phyloP scores from a whole-genome alignment of 192 early-diverging fungal genomes.

The Coemansia interrupta region DNA sequence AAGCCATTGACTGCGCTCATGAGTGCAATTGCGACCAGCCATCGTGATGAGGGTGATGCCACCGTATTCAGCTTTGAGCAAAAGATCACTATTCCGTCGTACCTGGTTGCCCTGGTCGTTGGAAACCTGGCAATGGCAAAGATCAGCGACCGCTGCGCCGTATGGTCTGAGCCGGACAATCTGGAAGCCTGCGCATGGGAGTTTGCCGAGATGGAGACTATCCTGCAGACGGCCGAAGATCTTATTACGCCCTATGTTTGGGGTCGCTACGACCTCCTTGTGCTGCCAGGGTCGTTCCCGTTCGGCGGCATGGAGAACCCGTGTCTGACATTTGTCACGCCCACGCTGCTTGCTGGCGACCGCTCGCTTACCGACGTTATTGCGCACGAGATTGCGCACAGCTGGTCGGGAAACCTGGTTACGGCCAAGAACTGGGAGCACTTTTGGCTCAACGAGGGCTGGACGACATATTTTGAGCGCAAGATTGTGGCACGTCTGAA shows the following conservation, averaged over 20 bases:
- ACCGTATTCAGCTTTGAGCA: conserved; percentile 81
- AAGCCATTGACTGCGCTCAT: conserved; percentile 83
- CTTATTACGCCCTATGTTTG: conserved; percentile 89
- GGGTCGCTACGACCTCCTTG: conserved; percentile 92
- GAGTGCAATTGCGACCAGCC: conserved; percentile 77
- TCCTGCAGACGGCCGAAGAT: conserved; percentile 64
- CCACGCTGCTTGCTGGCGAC: conserved; percentile 92
- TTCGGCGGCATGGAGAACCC: conserved; percentile 97
- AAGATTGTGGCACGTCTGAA: conserved; percentile 80
- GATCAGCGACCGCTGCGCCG: conserved; percentile 87
- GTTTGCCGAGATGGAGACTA: conserved; percentile 75
- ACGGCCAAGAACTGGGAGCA: conserved; percentile 78
- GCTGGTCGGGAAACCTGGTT: conserved; percentile 86
- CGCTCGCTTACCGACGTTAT: conserved; percentile 90
- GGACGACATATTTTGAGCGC: conserved; percentile 90
- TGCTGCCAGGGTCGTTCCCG: conserved; percentile 85
- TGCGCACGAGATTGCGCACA: conserved; percentile 91
- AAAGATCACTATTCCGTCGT: conserved; percentile 85
- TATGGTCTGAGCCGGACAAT: conserved; percentile 86
- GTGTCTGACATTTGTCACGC: conserved; percentile 96
- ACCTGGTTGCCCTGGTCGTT: conserved; percentile 90
- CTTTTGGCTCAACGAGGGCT: conserved; percentile 96
- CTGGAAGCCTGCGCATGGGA: conserved; percentile 91
- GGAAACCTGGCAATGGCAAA: conserved; percentile 68
- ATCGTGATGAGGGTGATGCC: conserved; percentile 54